Evolutionary conservation across 768 basidiomycete genomes (phyloP), one percentile per base, ranked within the genome.

Genomic region (Kwoniella pini): DNA sequence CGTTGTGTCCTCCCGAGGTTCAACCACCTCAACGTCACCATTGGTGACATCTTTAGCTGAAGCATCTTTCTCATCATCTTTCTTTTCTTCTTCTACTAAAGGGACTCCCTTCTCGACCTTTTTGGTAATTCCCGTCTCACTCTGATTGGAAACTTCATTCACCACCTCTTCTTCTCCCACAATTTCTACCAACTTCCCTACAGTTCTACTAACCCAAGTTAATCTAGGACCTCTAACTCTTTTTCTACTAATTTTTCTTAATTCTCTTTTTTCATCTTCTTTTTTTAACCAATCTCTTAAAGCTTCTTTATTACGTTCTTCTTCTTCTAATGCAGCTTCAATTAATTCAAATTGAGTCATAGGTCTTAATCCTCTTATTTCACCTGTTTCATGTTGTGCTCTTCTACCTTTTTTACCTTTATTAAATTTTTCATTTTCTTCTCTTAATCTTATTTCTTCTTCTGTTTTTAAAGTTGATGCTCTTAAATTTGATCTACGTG

Each of bases 331-430:
- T 3, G 77, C 77, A 31, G 61, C 64, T 13, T 71, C 75, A 58
- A 78, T 76, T 21, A 75, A 61, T 40, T 78, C 75, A 43, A 63
- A 69, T 63, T 78, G 77, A 9, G 72, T 75, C 57, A 75, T 69
- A 7, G 36, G 56, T 39, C 65, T 15, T 17, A 60, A 46, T 3
- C 63, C 65, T n/a, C 72, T 57, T 3, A 63, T 50, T 51, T 71
- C 67, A 12, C 68, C 68, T n/a, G 60, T 64, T 51, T 70, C 66
- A 54, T 73, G 70, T 30, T 56, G 49, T 6, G 74, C 67, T 55
- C 54, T 63, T 38, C 70, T 52, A 1, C 70, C 70, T 27, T 61
- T 52, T 21, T 46, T 48, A 15, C 24, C 40, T 54, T 70, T 64
- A 15, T 43, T 53, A 6, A 54, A 40, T 24, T 61, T n/a, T 33